Percentiles rank a stretch among this genome's conserved stretches.
phyloP scores from a whole-genome alignment of 176 grass and related monocot genomes.

The Bothriochloa decipiens region DNA sequence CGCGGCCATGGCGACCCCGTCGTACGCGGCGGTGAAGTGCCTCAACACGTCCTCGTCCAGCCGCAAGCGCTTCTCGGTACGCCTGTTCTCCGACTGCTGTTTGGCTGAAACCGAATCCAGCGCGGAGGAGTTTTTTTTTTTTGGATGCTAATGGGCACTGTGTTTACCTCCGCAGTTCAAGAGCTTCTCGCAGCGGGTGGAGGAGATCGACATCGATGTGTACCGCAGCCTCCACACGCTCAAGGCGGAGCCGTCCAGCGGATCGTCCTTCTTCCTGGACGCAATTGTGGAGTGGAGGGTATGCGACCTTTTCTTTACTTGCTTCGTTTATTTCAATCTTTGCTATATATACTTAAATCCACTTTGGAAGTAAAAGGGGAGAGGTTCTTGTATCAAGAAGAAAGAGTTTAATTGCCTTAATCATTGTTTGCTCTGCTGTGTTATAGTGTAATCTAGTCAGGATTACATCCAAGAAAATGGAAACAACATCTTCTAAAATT shows the following conservation, averaged over 20 bases:
- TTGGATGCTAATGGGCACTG: conserved; percentile 25
- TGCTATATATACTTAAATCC: not conserved
- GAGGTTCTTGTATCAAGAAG: conserved; percentile 15
- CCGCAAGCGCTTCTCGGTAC: conserved; percentile 80
- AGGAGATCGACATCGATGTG: conserved; percentile 87
- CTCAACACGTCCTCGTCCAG: conserved; percentile 73
- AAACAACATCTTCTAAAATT: not conserved
- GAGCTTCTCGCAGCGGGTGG: conserved; percentile 78
- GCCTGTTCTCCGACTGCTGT: not conserved
- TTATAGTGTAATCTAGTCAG: not conserved
- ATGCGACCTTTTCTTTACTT: conserved; percentile 12
- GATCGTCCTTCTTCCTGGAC: conserved; percentile 88
- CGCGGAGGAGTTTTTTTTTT: not conserved
- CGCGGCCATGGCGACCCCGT: conserved; percentile 63
- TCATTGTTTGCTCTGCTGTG: not conserved
- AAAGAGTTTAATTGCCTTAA: not conserved
- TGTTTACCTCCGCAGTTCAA: conserved; percentile 71
- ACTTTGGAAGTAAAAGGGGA: not conserved
- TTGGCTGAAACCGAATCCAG: conserved; percentile 16
- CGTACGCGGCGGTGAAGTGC: conserved; percentile 68
- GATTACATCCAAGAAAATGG: conserved; percentile 12
- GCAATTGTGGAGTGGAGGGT: conserved; percentile 80
- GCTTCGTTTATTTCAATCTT: conserved; percentile 12
- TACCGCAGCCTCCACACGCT: conserved; percentile 69
- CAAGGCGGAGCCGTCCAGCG: conserved; percentile 71